Evolutionary conservation across 2,329 filamentous ascomycete genomes (phyloP), one percentile per base, ranked within the genome.

Genomic region (Ophiostoma populinum): DNA sequence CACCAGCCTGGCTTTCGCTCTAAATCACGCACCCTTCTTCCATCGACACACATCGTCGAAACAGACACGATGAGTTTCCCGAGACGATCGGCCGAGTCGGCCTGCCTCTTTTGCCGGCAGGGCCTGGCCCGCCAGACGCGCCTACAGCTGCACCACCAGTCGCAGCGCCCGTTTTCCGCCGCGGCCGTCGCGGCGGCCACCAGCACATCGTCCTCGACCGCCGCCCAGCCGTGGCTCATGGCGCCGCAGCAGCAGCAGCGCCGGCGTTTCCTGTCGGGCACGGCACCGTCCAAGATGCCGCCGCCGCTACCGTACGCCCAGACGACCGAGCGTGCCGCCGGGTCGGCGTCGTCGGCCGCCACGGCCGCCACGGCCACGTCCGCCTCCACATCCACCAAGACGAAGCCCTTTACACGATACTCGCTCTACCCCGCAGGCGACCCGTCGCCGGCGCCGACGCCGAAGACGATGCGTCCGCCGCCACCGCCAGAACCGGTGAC

Each of bases 101-200:
- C 58, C 50, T 52, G 58, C 49, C 47, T 57, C 44, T 48, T 55
- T 42, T 55, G 56, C 45, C 46, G 54, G 44, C 58, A 57, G 41
- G 53, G 54, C 30, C 51, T 55, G 36, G 53, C 57, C 45, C 57
- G 51, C 41, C 41, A 55, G 12, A 37, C 54, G 41, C 59, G 61
- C 39, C 59, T 58, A 34, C 59, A 38, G 18, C 36, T 32, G 17
- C 35, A 39, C 9, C 34, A 28, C 3, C 34, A 39, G 17, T 36
- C 21, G 60, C 47, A 59, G 58, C 39, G 50, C 53, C 2, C 46
- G 9, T 31, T 24, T 9, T 34, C 18, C 53, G 46, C 44, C 44
- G 8, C 28, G 13, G 32, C 21, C n/a, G 12, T 15, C 25, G 13
- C 21, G 15, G 29, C 40, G 17, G n/a, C 20, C 18, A 32, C 30